phyloP scores from a whole-genome alignment of 1,139 yeast species.

The Candida frijolesensis region DNA sequence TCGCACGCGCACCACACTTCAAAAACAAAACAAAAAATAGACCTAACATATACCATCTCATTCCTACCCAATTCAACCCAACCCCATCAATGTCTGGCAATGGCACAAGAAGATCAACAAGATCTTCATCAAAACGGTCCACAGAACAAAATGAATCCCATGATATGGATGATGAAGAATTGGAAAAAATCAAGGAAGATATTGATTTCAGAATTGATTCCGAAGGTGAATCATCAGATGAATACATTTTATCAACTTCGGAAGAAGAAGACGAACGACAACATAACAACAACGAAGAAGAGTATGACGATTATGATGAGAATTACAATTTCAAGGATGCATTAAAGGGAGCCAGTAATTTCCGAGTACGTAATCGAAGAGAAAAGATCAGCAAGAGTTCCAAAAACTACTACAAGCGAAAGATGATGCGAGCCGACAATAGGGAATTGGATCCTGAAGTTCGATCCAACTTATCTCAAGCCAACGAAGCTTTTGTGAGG shows the following conservation, averaged over 20 bases:
- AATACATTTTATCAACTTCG: slow-evolving; percentile 9
- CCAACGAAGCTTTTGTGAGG: slow-evolving; percentile 77
- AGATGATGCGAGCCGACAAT: slow-evolving; percentile 39
- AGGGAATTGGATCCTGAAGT: slow-evolving; percentile 72
- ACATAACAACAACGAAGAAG: slow-evolving; percentile 7
- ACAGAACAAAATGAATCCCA: background rate
- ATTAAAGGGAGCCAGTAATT: slow-evolving; percentile 62
- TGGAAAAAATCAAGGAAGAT: slow-evolving; percentile 14
- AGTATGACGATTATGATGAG: slow-evolving; percentile 43
- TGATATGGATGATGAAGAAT: slow-evolving; percentile 11
- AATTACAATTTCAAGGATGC: slow-evolving; percentile 59
- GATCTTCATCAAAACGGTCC: background rate
- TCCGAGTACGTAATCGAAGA: slow-evolving; percentile 50
- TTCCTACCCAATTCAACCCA: background rate
- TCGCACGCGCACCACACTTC: background rate
- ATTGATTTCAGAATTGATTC: slow-evolving; percentile 15
- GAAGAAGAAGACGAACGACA: slow-evolving; percentile 14
- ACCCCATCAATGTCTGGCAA: background rate
- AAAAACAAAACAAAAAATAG: background rate
- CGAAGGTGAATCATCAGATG: slow-evolving; percentile 13
- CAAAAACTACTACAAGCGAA: slow-evolving; percentile 32
- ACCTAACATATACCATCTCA: background rate
- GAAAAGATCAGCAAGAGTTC: slow-evolving; percentile 32
- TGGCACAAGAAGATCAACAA: background rate
- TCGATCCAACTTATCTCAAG: slow-evolving; percentile 62